Base-by-base conservation (phyloP, 176 grass and related monocot genomes). In the Musa troglodytarum region DNA sequence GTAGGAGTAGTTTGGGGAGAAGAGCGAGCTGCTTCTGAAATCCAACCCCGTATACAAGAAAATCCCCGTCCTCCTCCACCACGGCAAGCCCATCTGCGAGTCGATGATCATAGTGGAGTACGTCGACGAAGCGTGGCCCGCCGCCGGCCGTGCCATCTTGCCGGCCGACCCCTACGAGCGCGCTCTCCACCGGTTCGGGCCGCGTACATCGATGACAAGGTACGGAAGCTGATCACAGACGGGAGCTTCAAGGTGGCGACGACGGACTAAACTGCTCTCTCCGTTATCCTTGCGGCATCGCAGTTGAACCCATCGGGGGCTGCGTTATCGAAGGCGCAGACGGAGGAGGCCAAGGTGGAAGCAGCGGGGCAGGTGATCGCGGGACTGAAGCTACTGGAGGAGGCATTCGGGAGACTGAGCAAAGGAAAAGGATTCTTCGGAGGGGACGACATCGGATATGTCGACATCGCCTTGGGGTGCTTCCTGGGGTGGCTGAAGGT, bases 101-200 rank as follows among this genome's bases (percentile, higher is more conserved):
- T 90, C 88, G 1, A 13, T 79, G 16, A 43, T 90, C 80, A 86
- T 90, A 50, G 22, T 86, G 1, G 1, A 90, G 71, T 92, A 88
- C 70, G 50, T 92, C 67, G 90, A 84, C 54, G 84, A 86, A 59
- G 87, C 54, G 54, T 89, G 90, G 90, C n/a, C n/a, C n/a, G n/a
- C n/a, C n/a, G n/a, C 10, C 10, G 4, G 25, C 25, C 11, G 69
- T 9, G n/a, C 74, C 49, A 64, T 93, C 6, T 77, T 93, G n/a
- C 68, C 79, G 0, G 34, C 73, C 17, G 74, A 89, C 51, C 73
- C 82, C 1, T 77, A 83, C 24, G n/a, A 77, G 11, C 81, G 90
- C 0, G 82, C 87, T 1, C 3, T 83, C 64, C 64, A 67, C 64
- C 64, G 64, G 11, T 67, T 67, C 64, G 64, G 64, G 11, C 25